Conservation (phyloP, 1,284 basidiomycete species). For the Ganoderma boninense region DNA sequence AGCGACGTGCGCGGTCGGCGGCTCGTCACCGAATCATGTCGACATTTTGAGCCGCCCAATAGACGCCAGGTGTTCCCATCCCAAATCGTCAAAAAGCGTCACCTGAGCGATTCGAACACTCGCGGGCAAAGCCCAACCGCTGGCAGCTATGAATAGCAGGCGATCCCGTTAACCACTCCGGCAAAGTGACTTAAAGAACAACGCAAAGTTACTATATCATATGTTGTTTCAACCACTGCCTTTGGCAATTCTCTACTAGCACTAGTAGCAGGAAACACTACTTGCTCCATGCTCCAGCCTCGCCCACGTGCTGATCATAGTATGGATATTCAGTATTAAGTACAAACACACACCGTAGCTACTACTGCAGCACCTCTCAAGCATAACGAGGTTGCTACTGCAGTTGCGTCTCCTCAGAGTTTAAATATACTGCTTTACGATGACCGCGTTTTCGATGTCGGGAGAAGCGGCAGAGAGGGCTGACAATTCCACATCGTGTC, state of each 20-base stretch:
- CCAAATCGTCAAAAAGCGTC: constrained; percentile 61
- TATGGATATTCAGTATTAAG: no score
- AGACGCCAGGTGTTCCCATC: background rate
- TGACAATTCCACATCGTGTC: background rate
- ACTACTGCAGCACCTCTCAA: background rate
- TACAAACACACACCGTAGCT: background rate
- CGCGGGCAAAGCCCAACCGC: constrained; percentile 68
- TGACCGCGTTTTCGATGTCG: background rate
- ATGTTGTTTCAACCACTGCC: background rate
- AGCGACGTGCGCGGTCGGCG: constrained; percentile 10
- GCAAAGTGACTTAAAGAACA: constrained; percentile 72
- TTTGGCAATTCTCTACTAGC: no score
- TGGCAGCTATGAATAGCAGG: constrained; percentile 67
- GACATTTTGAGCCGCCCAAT: background rate
- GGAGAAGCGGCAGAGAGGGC: background rate
- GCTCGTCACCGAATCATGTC: constrained; percentile 12
- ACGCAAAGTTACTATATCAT: background rate
- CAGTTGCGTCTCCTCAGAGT: background rate
- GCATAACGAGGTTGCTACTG: background rate
- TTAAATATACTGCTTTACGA: background rate
- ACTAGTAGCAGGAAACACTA: no score
- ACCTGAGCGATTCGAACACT: constrained; percentile 91
- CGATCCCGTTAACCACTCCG: constrained; percentile 94
- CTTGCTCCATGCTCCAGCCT: no score
- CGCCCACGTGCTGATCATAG: no score